Base-by-base conservation (phyloP, 2,329 filamentous ascomycete genomes). In the Rutstroemia sp. region DNA sequence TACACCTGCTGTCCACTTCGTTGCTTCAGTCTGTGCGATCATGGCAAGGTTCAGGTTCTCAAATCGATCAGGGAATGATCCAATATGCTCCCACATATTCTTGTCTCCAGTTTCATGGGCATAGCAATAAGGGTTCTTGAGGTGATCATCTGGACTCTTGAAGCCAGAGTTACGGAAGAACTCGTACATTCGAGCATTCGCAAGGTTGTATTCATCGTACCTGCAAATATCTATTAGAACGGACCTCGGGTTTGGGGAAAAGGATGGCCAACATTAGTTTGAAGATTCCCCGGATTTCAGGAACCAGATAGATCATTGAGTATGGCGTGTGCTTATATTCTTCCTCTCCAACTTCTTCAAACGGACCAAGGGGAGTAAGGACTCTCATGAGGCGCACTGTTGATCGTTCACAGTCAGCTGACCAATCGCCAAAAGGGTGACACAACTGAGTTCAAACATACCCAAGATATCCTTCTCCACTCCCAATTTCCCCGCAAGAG, bases 21-120 rank as follows among this genome's bases (percentile, higher is more conserved):
- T 62, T n/a, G 53, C 49, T 21, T 45, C 52, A 9, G 56, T 56
- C 9, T 63, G 59, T 34, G 63, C 61, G 25, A 56, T 49, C 63
- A 68, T 65, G 18, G 65, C 68, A n/a, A 54, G 41, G 39, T 70
- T 69, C 57, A 70, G 65, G 12, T 58, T 61, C 19, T 64, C 51
- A 19, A 70, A 59, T 8, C 65, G 60, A 4, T 63, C 60, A 16
- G 67, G 65, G 38, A 61, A 60, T 21, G 62, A 48, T 16, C 49
- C 58, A 25, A 70, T 60, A 51, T 62, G 60, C 34, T 69, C 66
- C 57, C 61, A 69, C 58, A 68, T 65, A 9, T 54, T 53, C n/a
- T 61, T 49, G 19, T 59, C 62, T 3, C 62, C 54, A 18, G 65
- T 64, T 23, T 60, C 44, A 42, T 68, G 63, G 9, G 63, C 65